A percentile compares a stretch with the other conserved stretches of the same genome.
Conservation (phyloP, 2,329 filamentous ascomycete genomes). For the Hypoxylon sp. region DNA sequence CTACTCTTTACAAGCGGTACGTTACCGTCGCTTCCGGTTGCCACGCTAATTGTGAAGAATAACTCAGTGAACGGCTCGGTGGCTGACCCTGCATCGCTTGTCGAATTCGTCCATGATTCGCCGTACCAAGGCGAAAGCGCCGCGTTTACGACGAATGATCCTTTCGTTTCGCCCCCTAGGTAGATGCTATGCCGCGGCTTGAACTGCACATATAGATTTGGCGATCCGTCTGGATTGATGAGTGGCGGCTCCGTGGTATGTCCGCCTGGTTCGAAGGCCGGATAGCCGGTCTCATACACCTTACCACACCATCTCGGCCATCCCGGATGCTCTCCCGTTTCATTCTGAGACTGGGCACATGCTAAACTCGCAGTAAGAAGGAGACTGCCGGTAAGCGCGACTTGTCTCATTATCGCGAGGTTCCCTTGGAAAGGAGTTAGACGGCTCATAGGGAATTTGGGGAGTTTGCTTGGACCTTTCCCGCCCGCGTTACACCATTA, state of each 20-base stretch:
- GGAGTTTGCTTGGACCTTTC: background rate
- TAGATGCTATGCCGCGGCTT: constrained; percentile 64
- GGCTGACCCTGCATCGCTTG: constrained; percentile 34
- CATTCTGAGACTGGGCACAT: constrained; percentile 46
- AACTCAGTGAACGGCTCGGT: constrained; percentile 50
- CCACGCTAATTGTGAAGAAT: constrained; percentile 58
- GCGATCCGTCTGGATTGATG: constrained; percentile 46
- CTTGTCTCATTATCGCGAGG: constrained; percentile 22
- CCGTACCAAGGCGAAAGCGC: constrained; percentile 60
- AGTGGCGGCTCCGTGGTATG: constrained; percentile 57
- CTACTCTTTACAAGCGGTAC: constrained; percentile 54
- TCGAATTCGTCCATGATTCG: constrained; percentile 54
- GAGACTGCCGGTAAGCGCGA: constrained; percentile 8
- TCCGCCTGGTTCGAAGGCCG: constrained; percentile 63
- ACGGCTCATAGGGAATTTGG: background rate
- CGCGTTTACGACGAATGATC: constrained; percentile 62
- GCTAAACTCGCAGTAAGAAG: constrained; percentile 15
- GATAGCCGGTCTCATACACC: constrained; percentile 61
- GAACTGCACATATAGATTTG: constrained; percentile 61
- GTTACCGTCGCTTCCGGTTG: constrained; percentile 38
- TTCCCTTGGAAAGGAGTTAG: background rate
- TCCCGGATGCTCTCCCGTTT: constrained; percentile 60
- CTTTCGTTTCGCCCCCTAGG: constrained; percentile 58
- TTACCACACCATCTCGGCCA: constrained; percentile 66
- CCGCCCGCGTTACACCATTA: background rate